Percentiles rank a stretch among this genome's conserved stretches.
Evolutionary conservation across 2,329 filamentous ascomycete genomes (phyloP).

Genomic region (Arthroderma sp.): DNA sequence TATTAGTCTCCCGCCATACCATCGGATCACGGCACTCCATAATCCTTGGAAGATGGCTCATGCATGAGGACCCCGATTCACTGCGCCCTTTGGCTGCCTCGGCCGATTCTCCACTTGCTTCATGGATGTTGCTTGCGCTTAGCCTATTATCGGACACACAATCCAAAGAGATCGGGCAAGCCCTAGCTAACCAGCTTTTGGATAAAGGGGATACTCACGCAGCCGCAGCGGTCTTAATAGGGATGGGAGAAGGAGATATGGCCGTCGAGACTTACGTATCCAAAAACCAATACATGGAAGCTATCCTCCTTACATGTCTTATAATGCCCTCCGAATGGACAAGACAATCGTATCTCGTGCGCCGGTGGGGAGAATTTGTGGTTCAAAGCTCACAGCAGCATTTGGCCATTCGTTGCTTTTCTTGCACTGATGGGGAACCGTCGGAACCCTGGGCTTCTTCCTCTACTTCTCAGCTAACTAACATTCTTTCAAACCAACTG

Average conservation of each 20-base stretch:
- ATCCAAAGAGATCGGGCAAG: constrained; percentile 78
- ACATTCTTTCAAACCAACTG: constrained; percentile 31
- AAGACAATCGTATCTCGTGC: constrained; percentile 70
- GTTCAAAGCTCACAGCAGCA: constrained; percentile 78
- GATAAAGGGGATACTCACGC: constrained; percentile 85
- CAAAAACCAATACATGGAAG: constrained; percentile 83
- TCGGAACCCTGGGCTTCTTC: constrained; percentile 82
- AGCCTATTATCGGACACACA: constrained; percentile 73
- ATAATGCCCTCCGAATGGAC: constrained; percentile 80
- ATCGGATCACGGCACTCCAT: constrained; percentile 64
- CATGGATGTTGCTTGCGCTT: constrained; percentile 93
- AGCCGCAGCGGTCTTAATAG: constrained; percentile 82
- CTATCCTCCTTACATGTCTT: constrained; percentile 73
- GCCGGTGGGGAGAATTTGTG: constrained; percentile 90
- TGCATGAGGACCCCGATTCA: constrained; percentile 67
- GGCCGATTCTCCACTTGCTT: constrained; percentile 78
- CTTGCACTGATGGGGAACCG: constrained; percentile 75
- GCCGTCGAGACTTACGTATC: constrained; percentile 94
- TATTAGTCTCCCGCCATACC: constrained; percentile 52
- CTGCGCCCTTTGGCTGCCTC: constrained; percentile 63
- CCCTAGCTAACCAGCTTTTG: constrained; percentile 79
- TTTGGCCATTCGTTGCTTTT: constrained; percentile 82
- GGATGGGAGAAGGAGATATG: constrained; percentile 82
- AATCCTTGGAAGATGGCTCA: constrained; percentile 82
- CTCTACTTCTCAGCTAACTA: constrained; percentile 49